phyloP scores from a whole-genome alignment of 345 rosid genomes.

The Gossypium australe region DNA sequence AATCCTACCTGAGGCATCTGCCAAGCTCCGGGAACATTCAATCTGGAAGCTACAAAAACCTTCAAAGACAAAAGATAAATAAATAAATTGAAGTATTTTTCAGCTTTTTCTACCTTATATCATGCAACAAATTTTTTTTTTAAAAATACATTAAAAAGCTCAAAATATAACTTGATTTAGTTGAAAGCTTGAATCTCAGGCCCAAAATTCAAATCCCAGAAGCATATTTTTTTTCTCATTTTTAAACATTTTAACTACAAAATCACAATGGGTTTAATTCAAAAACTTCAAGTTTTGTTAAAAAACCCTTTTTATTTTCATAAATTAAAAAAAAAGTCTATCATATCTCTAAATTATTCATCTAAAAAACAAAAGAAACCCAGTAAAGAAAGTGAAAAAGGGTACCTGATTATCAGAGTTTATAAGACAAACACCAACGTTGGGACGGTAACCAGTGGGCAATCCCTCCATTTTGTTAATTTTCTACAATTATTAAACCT shows the following conservation, averaged over 20 bases:
- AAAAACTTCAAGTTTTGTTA: too few species aligned
- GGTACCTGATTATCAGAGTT: slow-evolving; percentile 82
- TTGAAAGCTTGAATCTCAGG: too few species aligned
- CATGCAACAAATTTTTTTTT: too few species aligned
- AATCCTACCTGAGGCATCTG: slow-evolving; percentile 95
- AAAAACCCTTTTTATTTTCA: too few species aligned
- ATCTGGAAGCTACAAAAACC: slow-evolving; percentile 93
- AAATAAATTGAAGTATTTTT: background rate
- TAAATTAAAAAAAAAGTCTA: too few species aligned
- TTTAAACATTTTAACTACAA: too few species aligned
- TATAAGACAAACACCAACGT: slow-evolving; percentile 94
- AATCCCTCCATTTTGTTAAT: slow-evolving; percentile 56
- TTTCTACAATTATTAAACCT: background rate
- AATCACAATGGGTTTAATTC: too few species aligned
- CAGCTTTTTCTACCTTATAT: background rate
- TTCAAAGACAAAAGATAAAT: slow-evolving; percentile 22
- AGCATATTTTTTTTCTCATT: too few species aligned
- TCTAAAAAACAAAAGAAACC: background rate
- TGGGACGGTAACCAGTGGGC: slow-evolving; percentile 95
- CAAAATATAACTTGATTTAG: background rate
- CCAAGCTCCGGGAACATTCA: slow-evolving; percentile 99
- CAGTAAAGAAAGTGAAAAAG: background rate
- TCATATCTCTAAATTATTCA: too few species aligned
- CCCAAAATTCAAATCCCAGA: too few species aligned
- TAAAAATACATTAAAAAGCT: background rate